Evolutionary conservation across 2,329 filamentous ascomycete genomes (phyloP).

Genomic region (Claviceps sp.): DNA sequence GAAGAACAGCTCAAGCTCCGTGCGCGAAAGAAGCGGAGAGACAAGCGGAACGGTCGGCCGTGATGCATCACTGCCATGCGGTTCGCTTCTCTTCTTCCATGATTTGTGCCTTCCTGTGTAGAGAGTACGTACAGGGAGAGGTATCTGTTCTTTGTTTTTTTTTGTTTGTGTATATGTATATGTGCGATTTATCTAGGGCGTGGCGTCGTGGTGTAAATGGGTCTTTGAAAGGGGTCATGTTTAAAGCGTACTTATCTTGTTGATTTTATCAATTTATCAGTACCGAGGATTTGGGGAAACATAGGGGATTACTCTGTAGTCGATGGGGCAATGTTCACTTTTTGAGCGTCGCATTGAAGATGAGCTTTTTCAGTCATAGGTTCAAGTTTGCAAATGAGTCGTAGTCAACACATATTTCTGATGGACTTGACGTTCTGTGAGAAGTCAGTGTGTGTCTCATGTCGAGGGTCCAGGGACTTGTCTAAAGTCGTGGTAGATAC

Average conservation of each 20-base stretch:
- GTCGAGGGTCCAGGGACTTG: too few relatives aligned
- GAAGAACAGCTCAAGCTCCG: conserved; percentile 42
- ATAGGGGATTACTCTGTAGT: too few relatives aligned
- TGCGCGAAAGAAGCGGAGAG: conserved; percentile 48
- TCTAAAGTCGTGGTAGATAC: too few relatives aligned
- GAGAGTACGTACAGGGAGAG: not conserved
- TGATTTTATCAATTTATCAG: too few relatives aligned
- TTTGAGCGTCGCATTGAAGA: too few relatives aligned
- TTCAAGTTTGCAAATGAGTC: too few relatives aligned
- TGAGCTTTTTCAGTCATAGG: too few relatives aligned
- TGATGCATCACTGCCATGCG: conserved; percentile 11
- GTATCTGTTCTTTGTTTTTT: not conserved
- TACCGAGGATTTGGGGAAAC: too few relatives aligned
- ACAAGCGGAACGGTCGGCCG: conserved; percentile 37
- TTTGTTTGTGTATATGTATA: not conserved
- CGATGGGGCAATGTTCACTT: too few relatives aligned
- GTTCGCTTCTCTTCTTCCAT: not conserved
- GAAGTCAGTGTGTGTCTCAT: too few relatives aligned
- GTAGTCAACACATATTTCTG: too few relatives aligned
- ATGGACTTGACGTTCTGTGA: too few relatives aligned
- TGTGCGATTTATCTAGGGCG: not conserved
- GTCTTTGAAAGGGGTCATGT: not conserved
- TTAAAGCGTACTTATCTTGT: not conserved
- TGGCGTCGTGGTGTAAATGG: conserved; percentile 4
- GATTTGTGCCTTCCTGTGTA: not conserved